Base-by-base conservation (phyloP, 768 basidiomycete genomes). In the Kwoniella mangroviensis region DNA sequence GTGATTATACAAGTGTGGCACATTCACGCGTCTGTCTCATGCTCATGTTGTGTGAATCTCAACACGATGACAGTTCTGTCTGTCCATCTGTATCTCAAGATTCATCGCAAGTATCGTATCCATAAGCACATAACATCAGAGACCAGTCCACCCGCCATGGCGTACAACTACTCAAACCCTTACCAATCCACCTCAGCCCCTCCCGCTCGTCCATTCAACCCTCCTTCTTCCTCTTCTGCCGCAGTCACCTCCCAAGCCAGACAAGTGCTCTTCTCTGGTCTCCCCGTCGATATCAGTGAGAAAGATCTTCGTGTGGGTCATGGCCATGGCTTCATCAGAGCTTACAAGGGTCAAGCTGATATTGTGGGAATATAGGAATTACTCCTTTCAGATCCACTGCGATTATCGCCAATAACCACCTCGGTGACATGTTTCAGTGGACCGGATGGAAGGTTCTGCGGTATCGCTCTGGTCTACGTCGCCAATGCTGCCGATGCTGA, bases 231-330 rank as follows among this genome's bases (percentile, higher is more conserved):
- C 19, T 42, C 65, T 1, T 54, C 59, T 19, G 41, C 59, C n/a
- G 53, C 45, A 49, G 57, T 41, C 63, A 64, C 42, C 2, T 51
- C 55, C 19, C 61, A 63, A 51, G 54, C 69, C 21, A 49, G 70
- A 41, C 75, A 76, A 51, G 65, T 79, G 22, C 64, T 79, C 19
- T 75, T 79, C 45, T 65, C 71, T 10, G 77, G 77, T 15, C 57
- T 79, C 9, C 77, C 77, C 6, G 45, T 68, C 7, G 77, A 79
- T 53, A 74, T 76, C 9, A 49, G 51, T 5, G 75, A 75, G 63
- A 66, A 63, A 7, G 73, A 74, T 56, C 55, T 79, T 7, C 56
- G 73, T 19, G 77, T 79, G 43, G 59, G 77, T 63, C 21, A 9
- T 19, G 17, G 4, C 13, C 49, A 5, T 42, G 15, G 17, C 10